Base-by-base conservation (phyloP, 208 protist species). In the Leishmania tarentolae region DNA sequence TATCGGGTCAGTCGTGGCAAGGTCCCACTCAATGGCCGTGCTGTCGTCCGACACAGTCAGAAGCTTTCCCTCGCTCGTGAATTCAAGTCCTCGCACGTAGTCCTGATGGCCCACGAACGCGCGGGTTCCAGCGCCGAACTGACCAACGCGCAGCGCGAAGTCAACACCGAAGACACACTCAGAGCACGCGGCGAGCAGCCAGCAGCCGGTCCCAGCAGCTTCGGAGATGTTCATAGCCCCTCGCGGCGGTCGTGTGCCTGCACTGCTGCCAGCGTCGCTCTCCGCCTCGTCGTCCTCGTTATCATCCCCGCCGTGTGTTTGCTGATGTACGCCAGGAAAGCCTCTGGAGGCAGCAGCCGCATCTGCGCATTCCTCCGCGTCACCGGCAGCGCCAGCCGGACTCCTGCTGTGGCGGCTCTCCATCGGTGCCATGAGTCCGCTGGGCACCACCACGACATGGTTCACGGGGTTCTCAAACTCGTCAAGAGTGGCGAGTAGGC, bases 401-500 rank as follows among this genome's bases (percentile, higher is more conserved):
- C 50, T 61, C 44, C 21, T 57, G 63, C 76, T 53, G 70, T 50
- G 61, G 69, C 46, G 6, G 61, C 40, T 65, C 65, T 79, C 79
- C 19, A 59, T 47, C 11, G 80, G 63, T 2, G 50, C 76, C 76
- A 86, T 88, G 52, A 82, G 71, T 11, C 70, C 87, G 1, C 65
- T 35, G 13, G 89, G 92, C 44, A 90, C 84, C 31, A 95, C 63
- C 17, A 88, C 91, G 68, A 97, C 84, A 68, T 97, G 92, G 78
- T 96, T 96, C 24, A 97, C 91, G 4, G 94, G 90, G 75, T 93
- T 94, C 63, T 92, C 89, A 68, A 97, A 96, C 83, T 95, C 94
- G 66, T 97, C 94, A 24, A 97, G 86, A 50, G 76, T 94, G 59
- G 76, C 78, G 28, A 97, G 79, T 40, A 97, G 83, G 15, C 94